phyloP scores from a whole-genome alignment of 1,139 yeast genomes.

The Diutina scorzettiae region DNA sequence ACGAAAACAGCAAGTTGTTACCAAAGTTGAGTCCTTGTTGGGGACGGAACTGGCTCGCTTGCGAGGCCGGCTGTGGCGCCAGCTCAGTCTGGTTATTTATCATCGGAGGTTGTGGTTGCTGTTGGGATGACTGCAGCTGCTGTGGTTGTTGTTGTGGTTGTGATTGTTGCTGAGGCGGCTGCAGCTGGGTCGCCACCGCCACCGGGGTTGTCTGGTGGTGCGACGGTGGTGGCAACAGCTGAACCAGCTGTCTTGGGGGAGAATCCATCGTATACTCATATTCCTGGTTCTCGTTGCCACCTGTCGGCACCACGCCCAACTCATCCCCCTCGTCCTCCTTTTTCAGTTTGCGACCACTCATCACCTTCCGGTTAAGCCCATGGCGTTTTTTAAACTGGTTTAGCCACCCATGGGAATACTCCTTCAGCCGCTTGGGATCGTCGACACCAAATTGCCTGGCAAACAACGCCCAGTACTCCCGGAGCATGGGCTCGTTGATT shows the following conservation, averaged over 20 bases:
- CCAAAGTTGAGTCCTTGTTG: slow-evolving; percentile 1
- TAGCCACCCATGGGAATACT: slow-evolving; percentile 52
- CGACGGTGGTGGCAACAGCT: slow-evolving; percentile 3
- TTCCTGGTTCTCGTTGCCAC: not conserved
- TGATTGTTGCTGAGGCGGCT: not conserved
- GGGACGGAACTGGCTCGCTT: slow-evolving; percentile 2
- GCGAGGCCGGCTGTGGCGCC: not conserved
- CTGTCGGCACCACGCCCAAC: not conserved
- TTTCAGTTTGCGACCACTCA: slow-evolving; percentile 1
- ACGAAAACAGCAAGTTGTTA: not conserved
- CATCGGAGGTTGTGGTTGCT: not conserved
- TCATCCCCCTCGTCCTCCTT: not conserved
- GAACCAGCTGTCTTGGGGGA: slow-evolving; percentile 4
- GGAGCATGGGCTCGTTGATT: slow-evolving; percentile 40
- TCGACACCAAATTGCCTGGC: slow-evolving; percentile 48
- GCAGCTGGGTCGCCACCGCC: not conserved
- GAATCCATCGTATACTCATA: not conserved
- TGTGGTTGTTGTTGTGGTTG: not conserved
- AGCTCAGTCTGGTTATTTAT: too few relatives aligned
- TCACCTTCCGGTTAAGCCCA: slow-evolving; percentile 20
- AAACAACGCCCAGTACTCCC: slow-evolving; percentile 44
- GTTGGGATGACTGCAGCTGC: not conserved
- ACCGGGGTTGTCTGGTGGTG: not conserved
- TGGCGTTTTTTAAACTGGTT: slow-evolving; percentile 48
- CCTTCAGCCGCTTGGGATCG: slow-evolving; percentile 42